These are phyloP conservation scores for Starmerella etchellsii DNA, from an alignment of 805 yeast genomes.

Conservation along the genomic window DNA sequence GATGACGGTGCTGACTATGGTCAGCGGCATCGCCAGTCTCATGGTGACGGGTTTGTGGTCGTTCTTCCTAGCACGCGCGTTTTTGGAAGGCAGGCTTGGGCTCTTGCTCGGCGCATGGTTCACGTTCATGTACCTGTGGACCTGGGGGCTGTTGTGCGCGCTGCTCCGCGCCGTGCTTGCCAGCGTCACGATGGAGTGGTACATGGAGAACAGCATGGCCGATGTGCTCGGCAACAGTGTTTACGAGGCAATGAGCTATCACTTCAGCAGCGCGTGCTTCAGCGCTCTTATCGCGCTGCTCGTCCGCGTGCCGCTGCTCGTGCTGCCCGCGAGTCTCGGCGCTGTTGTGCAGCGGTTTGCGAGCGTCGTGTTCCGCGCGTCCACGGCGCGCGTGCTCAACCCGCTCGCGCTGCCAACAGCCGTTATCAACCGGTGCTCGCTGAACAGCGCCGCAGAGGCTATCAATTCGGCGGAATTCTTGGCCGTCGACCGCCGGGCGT, in stretches of 20 bases:
- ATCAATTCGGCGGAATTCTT: constrained; percentile 12
- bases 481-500: constrained; percentile 25
- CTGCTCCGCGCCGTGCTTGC: constrained; percentile 29
- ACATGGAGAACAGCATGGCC: constrained; percentile 23
- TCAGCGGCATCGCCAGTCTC: constrained; percentile 23
- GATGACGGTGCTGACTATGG: constrained; percentile 24
- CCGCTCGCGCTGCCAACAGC: constrained; percentile 31
- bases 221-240: constrained; percentile 7
- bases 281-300: constrained; percentile 26
- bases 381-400: constrained; percentile 23
- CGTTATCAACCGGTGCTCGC: constrained; percentile 26
- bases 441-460: constrained; percentile 26
- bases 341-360: constrained; percentile 20
- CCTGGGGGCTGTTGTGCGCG: constrained; percentile 31
- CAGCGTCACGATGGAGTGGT: constrained; percentile 31
- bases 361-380: constrained; percentile 22
- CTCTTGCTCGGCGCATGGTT: constrained; percentile 22
- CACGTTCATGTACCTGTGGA: constrained; percentile 31
- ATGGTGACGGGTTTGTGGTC: constrained; percentile 29
- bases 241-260: constrained; percentile 23
- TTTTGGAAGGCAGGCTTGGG: constrained; percentile 22
- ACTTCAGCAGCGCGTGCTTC: constrained; percentile 29
- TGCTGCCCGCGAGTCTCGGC: constrained; percentile 26
- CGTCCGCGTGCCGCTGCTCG: constrained; percentile 27
- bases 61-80: constrained; percentile 26